Evolutionary conservation across 2,329 filamentous ascomycete genomes (phyloP), one percentile per base, ranked within the genome.

Genomic region (Aspergillus sp.): DNA sequence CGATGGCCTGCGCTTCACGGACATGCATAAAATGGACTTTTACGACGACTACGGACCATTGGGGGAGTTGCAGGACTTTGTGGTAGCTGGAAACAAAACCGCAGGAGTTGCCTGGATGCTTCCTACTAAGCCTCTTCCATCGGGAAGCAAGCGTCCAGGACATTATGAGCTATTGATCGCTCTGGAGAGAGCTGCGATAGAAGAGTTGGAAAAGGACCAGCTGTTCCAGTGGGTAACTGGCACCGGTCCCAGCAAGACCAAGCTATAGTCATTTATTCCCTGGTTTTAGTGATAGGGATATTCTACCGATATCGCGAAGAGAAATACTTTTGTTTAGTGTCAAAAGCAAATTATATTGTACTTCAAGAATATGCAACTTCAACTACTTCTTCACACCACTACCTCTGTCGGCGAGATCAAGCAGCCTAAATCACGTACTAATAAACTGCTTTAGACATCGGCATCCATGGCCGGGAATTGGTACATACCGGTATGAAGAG

Each of bases 251-350:
- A 18, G 15, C 9, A 17, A 4, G 5, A 42, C 17, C 39, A 42
- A 11, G 39, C 1, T 42, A 17, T 42, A 44, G 22, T 11, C 11
- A 22, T 26, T 8, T n/a, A 7, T 30, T 11, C 26, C 26, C 8
- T 30, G 2, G 0, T 8, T 24, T 24, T 3, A 22, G 22, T 24
- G 1, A 1, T 24, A 2, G 5, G 7, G 22, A 1, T 11, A 30
- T 30, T 30, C 26, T 11, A 4, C 24, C 5, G 7, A 24, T 24
- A 24, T 7, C 2, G 6, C 24, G 1, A 24, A 24, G n/a, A n/a
- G n/a, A n/a, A n/a, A n/a, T n/a, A n/a, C 24, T 1, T 0, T 24
- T 7, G 7, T 24, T 24, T 1, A 5, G 4, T 6, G 7, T 7
- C n/a, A 2, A 24, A 24, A 24, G 24, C 24, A 7, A 24, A 6